These are phyloP conservation scores for Alloascoidea africana DNA, from an alignment of 805 yeast genomes.

Conservation along the genomic window DNA sequence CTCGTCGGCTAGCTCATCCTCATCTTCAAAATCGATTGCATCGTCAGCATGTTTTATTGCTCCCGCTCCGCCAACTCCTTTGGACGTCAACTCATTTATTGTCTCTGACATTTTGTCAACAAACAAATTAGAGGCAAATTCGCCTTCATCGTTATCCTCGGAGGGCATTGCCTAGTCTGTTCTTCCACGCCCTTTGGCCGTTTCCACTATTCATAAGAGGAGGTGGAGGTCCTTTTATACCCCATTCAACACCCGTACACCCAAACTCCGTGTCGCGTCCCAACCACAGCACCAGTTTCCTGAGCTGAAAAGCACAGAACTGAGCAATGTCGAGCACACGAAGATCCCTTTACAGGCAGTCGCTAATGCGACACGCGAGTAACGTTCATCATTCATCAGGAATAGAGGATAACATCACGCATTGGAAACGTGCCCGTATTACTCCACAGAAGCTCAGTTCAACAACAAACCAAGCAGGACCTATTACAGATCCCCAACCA, in stretches of 20 bases:
- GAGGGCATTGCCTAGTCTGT: too few relatives aligned
- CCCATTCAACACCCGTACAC: too few relatives aligned
- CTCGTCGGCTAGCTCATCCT: slow-evolving; percentile 89
- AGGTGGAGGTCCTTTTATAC: too few relatives aligned
- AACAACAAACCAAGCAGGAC: slow-evolving; percentile 6
- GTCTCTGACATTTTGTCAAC: neutral
- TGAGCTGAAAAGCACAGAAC: too few relatives aligned
- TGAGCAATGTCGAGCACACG: neutral
- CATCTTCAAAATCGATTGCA: slow-evolving; percentile 89
- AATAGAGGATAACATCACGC: slow-evolving; percentile 10
- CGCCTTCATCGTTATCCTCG: too few relatives aligned
- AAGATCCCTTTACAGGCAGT: neutral
- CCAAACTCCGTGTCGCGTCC: too few relatives aligned
- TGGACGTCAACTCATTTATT: neutral
- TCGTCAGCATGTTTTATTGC: slow-evolving; percentile 70
- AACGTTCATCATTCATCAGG: slow-evolving; percentile 8
- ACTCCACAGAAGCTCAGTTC: slow-evolving; percentile 11
- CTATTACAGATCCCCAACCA: slow-evolving; percentile 7
- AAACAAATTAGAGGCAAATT: neutral
- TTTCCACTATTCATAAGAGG: too few relatives aligned
- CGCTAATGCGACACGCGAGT: slow-evolving; percentile 1
- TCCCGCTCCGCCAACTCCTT: slow-evolving; percentile 23
- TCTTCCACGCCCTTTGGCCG: too few relatives aligned
- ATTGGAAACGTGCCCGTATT: slow-evolving; percentile 20
- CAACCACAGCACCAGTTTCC: too few relatives aligned